Percentiles rank a stretch among this genome's conserved stretches.
phyloP scores from a whole-genome alignment of 1,284 basidiomycete genomes.

The Wolfiporia cocos region DNA sequence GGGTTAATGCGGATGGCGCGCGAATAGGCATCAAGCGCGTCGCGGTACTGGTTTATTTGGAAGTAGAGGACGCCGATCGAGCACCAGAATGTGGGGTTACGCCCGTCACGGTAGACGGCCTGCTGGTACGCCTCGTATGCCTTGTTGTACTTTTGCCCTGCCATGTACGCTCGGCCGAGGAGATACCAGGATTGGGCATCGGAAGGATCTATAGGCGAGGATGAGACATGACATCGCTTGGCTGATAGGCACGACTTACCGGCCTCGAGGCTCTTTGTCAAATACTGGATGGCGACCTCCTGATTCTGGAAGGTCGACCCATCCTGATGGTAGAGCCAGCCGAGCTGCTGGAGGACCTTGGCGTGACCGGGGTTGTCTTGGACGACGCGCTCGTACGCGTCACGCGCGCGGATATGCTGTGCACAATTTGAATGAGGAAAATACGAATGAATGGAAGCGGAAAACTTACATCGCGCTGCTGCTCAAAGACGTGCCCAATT shows the following conservation, averaged over 20 bases:
- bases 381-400: conserved; percentile 96
- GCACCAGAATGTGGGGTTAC: conserved; percentile 99
- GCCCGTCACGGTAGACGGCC: conserved; percentile 96
- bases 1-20: conserved; percentile 98
- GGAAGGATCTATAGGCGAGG: conserved; percentile 60
- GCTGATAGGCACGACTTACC: conserved; percentile 42
- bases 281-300: conserved; percentile 88
- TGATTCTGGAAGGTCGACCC: conserved; percentile 94
- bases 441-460: not conserved
- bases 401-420: conserved; percentile 85
- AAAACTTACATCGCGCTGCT: conserved; percentile 83
- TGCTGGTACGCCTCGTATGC: conserved; percentile 99
- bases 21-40: conserved; percentile 97
- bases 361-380: conserved; percentile 91
- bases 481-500: conserved; percentile 98
- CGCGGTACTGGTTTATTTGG: conserved; percentile 98
- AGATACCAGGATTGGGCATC: conserved; percentile 99
- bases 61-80: conserved; percentile 99
- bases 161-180: conserved; percentile 97
- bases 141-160: conserved; percentile 98
- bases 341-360: conserved; percentile 97
- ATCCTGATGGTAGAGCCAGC: conserved; percentile 96
- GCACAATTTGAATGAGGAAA: not conserved
- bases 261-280: conserved; percentile 92
- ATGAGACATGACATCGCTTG: not conserved